Evolutionary conservation across 2,329 filamentous ascomycete genomes (phyloP), one percentile per base, ranked within the genome.

Genomic region (Clathrospora elynae): DNA sequence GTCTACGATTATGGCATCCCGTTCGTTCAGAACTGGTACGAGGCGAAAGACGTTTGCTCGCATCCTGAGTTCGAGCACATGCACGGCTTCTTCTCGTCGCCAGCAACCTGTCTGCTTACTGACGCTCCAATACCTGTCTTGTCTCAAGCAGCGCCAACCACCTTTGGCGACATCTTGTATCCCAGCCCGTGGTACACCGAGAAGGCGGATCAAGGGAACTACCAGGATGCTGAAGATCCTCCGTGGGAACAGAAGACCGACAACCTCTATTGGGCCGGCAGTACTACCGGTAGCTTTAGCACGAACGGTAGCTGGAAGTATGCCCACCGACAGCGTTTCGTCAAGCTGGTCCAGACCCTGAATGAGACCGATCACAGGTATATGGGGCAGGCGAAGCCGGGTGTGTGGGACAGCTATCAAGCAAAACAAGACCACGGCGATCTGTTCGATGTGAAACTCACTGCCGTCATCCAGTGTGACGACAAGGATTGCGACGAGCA

Each of bases 211-310:
- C 46, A 53, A 4, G 31, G 35, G 11, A 30, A 26, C 12, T 82
- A 81, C 51, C 58, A 73, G 2, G 55, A 63, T 0, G 19, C 45
- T 0, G 32, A 66, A 2, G 80, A 82, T 43, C 25, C 73, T 0
- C 55, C 64, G 0, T 84, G 79, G 79, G 60, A 75, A 0, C 32
- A 67, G 5, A 84, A 84, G 52, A 51, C 51, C 1, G 74, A 77
- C 23, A 74, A 73, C 2, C 55, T 83, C 0, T 83, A 83, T 57
- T 84, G 81, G 81, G 73, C 75, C 0, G 81, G 81, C 0, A 79
- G 76, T 0, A 80, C 73, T 0, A 82, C 80, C 0, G 81, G 80
- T 2, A 78, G 73, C 0, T 74, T 66, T 25, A 66, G 62, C 0
- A 46, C 49, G 0, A 57, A 65, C 7, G 49, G 61, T 2, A 40